Evolutionary conservation across 345 rosid genomes (phyloP), one percentile per base, ranked within the genome.

Genomic region (Punica granatum): DNA sequence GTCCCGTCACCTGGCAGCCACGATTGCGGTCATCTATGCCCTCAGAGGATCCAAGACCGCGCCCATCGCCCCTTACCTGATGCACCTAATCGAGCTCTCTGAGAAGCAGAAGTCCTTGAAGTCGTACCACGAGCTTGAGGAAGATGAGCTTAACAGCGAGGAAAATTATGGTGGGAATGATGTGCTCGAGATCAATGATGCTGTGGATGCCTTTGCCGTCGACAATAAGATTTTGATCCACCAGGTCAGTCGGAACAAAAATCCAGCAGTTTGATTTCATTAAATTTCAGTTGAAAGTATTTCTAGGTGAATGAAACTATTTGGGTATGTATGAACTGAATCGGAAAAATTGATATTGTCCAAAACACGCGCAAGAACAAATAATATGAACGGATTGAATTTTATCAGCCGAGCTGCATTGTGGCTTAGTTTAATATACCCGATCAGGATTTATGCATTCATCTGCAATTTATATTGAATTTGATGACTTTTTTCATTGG

Each of bases 131-230:
- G 85, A 92, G 51, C 78, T 84, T 10, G 84, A 85, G 66, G 91
- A 85, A 28, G 88, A 87, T 0, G 92, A 66, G 37, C 83, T 61
- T n/a, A 64, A 25, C 59, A 39, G n/a, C 10, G 92, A 92, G 18
- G 96, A 88, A 26, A 90, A 90, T 62, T 92, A 86, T 1, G 96
- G 96, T 0, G 87, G 87, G 10, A 87, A 90, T 30, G 98, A 92
- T 37, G 91, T 81, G 26, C 53, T 90, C 42, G 76, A 73, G 69
- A 68, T 73, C 64, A 92, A 83, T n/a, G 85, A 90, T 6, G 80
- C 86, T 0, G 78, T 90, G 32, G 98, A 90, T 65, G 75, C 82
- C 4, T 87, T 81, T 49, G 74, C 86, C 0, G 33, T 60, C 41
- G 89, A 85, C 33, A 85, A 79, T 51, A 81, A 80, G 59, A 59